Evolutionary conservation across 2,329 filamentous ascomycete species (phyloP).

Genomic region (Aspergillus ochraceus): DNA sequence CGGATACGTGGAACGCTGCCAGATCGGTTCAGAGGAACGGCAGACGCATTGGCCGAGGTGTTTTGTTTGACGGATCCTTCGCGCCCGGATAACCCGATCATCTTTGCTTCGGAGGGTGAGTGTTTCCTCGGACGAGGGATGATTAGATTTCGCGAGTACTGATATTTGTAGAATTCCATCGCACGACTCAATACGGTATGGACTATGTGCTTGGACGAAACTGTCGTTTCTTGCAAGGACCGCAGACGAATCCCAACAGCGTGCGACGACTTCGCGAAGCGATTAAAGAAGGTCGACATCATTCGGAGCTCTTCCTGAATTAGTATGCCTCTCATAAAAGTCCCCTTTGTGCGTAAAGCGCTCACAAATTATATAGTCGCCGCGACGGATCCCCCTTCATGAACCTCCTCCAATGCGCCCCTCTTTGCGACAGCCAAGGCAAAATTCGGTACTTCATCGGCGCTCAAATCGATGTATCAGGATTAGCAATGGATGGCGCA

Average conservation of each 20-base stretch:
- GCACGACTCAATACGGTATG: slow-evolving; percentile 73
- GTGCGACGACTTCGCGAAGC: slow-evolving; percentile 63
- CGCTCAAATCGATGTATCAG: slow-evolving; percentile 70
- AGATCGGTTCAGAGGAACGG: slow-evolving; percentile 64
- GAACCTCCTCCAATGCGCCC: slow-evolving; percentile 74
- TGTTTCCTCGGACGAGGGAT: too few species aligned
- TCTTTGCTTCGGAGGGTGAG: slow-evolving; percentile 72
- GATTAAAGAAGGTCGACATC: slow-evolving; percentile 63
- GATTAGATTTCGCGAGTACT: neutral
- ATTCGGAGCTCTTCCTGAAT: slow-evolving; percentile 73
- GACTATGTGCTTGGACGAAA: slow-evolving; percentile 73
- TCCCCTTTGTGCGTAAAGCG: slow-evolving; percentile 3
- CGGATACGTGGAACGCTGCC: slow-evolving; percentile 68
- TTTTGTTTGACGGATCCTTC: slow-evolving; percentile 77
- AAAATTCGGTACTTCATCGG: slow-evolving; percentile 69
- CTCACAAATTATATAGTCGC: slow-evolving; percentile 43
- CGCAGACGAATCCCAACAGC: slow-evolving; percentile 65
- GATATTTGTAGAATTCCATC: slow-evolving; percentile 61
- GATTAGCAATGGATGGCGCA: slow-evolving; percentile 65
- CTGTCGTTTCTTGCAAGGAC: slow-evolving; percentile 76
- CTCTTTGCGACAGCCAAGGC: slow-evolving; percentile 67
- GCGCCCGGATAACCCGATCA: slow-evolving; percentile 70
- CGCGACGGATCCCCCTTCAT: slow-evolving; percentile 76
- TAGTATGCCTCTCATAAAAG: slow-evolving; percentile 51
- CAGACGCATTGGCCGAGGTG: slow-evolving; percentile 72